Evolutionary conservation across 306 rosid species (phyloP), one percentile per base, ranked within the genome.

Genomic region (Echinosophora koreensis): DNA sequence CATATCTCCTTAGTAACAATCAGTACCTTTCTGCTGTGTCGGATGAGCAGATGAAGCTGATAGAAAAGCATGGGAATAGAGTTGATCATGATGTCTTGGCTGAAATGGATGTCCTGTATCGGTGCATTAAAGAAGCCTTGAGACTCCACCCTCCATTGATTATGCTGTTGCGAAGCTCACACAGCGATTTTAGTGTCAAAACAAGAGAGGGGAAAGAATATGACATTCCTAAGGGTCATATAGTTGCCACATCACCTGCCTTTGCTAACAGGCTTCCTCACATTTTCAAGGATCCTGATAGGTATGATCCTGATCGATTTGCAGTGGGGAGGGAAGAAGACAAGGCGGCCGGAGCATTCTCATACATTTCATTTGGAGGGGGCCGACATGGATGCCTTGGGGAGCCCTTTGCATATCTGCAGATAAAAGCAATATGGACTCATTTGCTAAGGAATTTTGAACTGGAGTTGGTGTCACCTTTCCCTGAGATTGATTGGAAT

Each of bases 361-460:
- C 98, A 0, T 90, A 90, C 79, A 90, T 95, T 77, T 95, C 97
- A 3, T 95, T 95, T 41, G 98, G 98, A 76, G 98, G 98, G 0
- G 98, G 98, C 35, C 80, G 98, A 71, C 98, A 95, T 46, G 98
- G 98, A 68, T 95, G 98, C 85, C 97, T 95, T 0, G 98, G 98
- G 8, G 98, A 95, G 86, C 97, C 98, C 16, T 92, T 95, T 73
- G 98, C 98, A 22, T 95, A 95, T 81, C 81, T 95, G 79, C 98
- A 92, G 86, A 95, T 95, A 57, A 92, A 95, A 84, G 97, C 97
- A 41, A 92, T 95, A 47, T 95, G 97, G 98, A 86, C 90, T 83
- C 97, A 90, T 65, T 84, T 95, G 85, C 92, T 95, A 65, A 95
- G 98, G 84, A 95, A 95, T 73, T 95, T 95, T 65, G 98, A 95